Evolutionary conservation across 2,329 filamentous ascomycete genomes (phyloP), one percentile per base, ranked within the genome.

Genomic region (Teratosphaeria gauchensis): DNA sequence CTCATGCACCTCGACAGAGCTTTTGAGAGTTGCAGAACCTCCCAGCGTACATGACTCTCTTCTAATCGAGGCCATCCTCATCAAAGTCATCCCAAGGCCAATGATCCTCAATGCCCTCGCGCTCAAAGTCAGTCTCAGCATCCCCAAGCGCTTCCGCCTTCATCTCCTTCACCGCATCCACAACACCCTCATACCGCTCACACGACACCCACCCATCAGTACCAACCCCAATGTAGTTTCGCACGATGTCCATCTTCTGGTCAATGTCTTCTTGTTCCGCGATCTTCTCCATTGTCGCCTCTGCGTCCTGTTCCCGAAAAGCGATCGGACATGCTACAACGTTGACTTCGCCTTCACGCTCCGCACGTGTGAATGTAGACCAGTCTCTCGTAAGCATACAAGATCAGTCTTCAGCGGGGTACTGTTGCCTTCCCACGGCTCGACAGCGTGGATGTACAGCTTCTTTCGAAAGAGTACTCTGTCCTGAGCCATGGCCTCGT

Each of bases 1-100:
- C 4, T 28, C 24, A 28, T 28, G 24, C 24, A n/a, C n/a, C n/a
- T n/a, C n/a, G n/a, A n/a, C n/a, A n/a, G n/a, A n/a, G n/a, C n/a
- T n/a, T n/a, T n/a, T n/a, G n/a, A n/a, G n/a, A n/a, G n/a, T n/a
- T n/a, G n/a, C n/a, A n/a, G n/a, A n/a, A n/a, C n/a, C n/a, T n/a
- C n/a, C n/a, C n/a, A n/a, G n/a, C n/a, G n/a, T n/a, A n/a, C n/a
- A n/a, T n/a, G n/a, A n/a, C n/a, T n/a, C n/a, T n/a, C n/a, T n/a
- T n/a, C n/a, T n/a, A n/a, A n/a, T n/a, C n/a, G n/a, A n/a, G n/a
- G n/a, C n/a, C n/a, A n/a, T n/a, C 51, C 56, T 73, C 70, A 59
- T 72, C 65, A 58, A 66, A 69, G 55, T 73, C 70, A 58, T 70
- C 63, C 32, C 67, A 66, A 1, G 57, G 56, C 65, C 66, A 67